Evolutionary conservation across 179 eudicot species (phyloP).

Genomic region (Patellifolia procumbens): DNA sequence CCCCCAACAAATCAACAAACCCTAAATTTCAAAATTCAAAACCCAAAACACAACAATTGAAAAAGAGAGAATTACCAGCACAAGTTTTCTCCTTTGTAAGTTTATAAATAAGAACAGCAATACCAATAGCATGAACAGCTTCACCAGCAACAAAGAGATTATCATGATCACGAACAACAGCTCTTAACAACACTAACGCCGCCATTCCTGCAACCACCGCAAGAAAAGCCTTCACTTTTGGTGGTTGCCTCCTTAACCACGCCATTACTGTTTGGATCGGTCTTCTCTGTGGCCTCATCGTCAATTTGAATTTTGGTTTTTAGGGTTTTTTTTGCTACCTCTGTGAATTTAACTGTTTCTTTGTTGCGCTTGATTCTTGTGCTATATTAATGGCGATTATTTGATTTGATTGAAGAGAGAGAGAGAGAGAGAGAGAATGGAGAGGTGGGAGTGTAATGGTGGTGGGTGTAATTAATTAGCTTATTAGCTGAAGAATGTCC

Average conservation of each 20-base stretch:
- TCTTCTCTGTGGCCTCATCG: slow-evolving; percentile 45
- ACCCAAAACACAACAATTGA: not conserved
- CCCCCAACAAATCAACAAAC: no score
- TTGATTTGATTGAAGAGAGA: not conserved
- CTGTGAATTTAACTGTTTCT: not conserved
- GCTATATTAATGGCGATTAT: not conserved
- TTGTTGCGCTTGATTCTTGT: not conserved
- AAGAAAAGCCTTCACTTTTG: slow-evolving; percentile 69
- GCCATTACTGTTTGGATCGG: slow-evolving; percentile 51
- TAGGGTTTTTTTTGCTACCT: not conserved
- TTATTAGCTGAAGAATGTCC: slow-evolving; percentile 13
- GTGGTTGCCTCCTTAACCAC: slow-evolving; percentile 72
- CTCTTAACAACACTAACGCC: slow-evolving; percentile 56
- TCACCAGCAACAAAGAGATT: slow-evolving; percentile 80
- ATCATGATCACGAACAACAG: slow-evolving; percentile 72
- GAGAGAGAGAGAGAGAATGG: not conserved
- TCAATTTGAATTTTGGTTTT: not conserved
- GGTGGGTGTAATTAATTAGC: not conserved
- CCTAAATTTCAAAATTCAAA: no score
- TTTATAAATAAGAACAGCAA: slow-evolving; percentile 64
- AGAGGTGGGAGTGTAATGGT: not conserved
- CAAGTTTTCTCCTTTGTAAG: slow-evolving; percentile 80
- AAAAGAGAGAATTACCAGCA: slow-evolving; percentile 45
- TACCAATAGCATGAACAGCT: slow-evolving; percentile 73
- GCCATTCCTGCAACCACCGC: slow-evolving; percentile 66